These are phyloP conservation scores for Diplodia sapinea DNA, from an alignment of 2,329 filamentous ascomycete species.

Conservation along the genomic window DNA sequence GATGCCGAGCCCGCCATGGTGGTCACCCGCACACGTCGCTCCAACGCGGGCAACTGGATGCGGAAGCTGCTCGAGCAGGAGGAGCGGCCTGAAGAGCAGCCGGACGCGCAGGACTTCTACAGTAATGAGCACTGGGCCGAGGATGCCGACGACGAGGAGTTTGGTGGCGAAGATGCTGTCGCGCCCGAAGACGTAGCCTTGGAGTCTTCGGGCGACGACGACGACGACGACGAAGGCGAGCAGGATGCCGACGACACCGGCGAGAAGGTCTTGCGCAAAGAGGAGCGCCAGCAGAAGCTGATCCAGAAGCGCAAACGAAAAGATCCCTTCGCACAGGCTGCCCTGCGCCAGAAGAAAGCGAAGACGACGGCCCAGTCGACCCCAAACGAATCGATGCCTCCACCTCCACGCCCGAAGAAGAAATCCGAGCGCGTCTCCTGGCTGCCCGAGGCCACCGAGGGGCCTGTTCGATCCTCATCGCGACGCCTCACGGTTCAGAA, in stretches of 20 bases:
- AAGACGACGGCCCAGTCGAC: constrained; percentile 49
- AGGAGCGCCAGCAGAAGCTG: constrained; percentile 69
- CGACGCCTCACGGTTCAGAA: constrained; percentile 68
- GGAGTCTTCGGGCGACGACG: constrained; percentile 80
- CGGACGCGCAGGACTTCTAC: constrained; percentile 39
- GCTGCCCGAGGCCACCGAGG: constrained; percentile 68
- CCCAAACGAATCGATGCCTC: constrained; percentile 51
- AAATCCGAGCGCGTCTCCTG: constrained; percentile 74
- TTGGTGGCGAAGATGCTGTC: constrained; percentile 51
- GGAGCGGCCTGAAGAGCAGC: constrained; percentile 49
- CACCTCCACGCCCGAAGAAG: constrained; percentile 61
- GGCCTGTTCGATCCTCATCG: constrained; percentile 66
- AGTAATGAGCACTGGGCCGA: constrained; percentile 67
- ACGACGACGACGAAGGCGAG: constrained; percentile 76
- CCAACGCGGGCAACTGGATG: constrained; percentile 52
- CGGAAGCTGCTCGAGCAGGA: constrained; percentile 46
- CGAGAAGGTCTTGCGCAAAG: constrained; percentile 82
- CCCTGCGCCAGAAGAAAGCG: constrained; percentile 49
- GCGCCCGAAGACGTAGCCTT: constrained; percentile 75
- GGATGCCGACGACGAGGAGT: constrained; percentile 63
- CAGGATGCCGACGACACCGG: constrained; percentile 76
- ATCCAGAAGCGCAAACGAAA: constrained; percentile 77
- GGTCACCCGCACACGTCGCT: constrained; percentile 44
- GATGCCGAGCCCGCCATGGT: constrained; percentile 45
- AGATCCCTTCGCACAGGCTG: constrained; percentile 46